Conservation (phyloP, 306 rosid genomes). For the Quercus rubra region DNA sequence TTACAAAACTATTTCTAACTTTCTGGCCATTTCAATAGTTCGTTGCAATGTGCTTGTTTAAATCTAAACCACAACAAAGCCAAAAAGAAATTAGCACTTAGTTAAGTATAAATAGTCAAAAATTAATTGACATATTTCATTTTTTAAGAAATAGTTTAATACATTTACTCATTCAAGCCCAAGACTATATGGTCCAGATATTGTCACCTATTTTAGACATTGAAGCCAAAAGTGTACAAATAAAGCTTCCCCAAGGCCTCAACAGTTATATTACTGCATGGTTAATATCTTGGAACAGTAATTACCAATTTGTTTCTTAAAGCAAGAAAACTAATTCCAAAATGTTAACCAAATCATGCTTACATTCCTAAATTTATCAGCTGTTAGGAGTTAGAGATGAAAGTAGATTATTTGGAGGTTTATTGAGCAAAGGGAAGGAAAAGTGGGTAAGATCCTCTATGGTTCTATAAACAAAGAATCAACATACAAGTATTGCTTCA, state of each 20-base stretch:
- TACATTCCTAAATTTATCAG: background rate
- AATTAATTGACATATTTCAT: background rate
- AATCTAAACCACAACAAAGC: constrained; percentile 47
- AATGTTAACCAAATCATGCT: background rate
- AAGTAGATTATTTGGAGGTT: background rate
- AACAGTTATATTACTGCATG: background rate
- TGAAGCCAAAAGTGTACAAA: background rate
- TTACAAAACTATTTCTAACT: too few relatives aligned
- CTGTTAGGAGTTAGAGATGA: background rate
- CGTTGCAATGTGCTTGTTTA: constrained; percentile 98
- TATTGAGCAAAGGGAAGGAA: background rate
- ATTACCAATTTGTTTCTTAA: background rate
- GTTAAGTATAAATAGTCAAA: background rate
- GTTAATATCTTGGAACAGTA: background rate
- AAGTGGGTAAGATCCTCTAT: background rate
- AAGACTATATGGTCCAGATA: background rate
- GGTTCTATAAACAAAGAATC: background rate
- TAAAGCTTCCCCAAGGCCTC: too few relatives aligned
- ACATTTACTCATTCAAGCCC: background rate
- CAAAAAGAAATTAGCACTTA: background rate
- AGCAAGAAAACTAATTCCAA: background rate
- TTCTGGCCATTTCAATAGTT: constrained; percentile 36
- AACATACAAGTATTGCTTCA: constrained; percentile 10
- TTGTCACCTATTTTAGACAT: background rate
- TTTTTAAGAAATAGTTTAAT: background rate